A percentile compares a stretch with the other conserved stretches of the same genome.
Conservation (phyloP, 805 yeast species). For the Kuraishia hungarica region DNA sequence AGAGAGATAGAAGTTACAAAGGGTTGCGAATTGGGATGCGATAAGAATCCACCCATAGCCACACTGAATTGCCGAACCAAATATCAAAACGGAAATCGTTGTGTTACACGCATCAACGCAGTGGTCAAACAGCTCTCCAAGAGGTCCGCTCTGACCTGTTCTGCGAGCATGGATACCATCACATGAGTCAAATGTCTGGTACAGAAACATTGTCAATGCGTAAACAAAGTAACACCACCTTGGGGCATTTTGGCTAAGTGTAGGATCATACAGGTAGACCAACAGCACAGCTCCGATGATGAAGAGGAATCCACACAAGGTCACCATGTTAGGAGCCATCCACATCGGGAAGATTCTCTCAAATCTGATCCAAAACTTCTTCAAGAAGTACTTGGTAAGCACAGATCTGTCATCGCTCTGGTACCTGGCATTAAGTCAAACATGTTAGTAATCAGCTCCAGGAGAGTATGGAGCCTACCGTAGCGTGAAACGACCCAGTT, state of each 20-base stretch:
- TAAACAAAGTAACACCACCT: slow-evolving; percentile 69
- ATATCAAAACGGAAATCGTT: slow-evolving; percentile 65
- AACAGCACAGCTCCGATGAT: slow-evolving; percentile 54
- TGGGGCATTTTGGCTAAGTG: slow-evolving; percentile 50
- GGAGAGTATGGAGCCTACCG: neutral
- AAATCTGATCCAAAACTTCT: slow-evolving; percentile 74
- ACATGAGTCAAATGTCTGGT: slow-evolving; percentile 94
- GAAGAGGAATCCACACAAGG: slow-evolving; percentile 70
- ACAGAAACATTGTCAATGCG: slow-evolving; percentile 78
- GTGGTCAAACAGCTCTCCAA: slow-evolving; percentile 93
- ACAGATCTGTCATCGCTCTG: slow-evolving; percentile 77
- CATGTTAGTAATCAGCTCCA: neutral
- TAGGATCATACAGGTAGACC: slow-evolving; percentile 69
- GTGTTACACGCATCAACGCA: slow-evolving; percentile 65
- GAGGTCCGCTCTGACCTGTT: slow-evolving; percentile 90
- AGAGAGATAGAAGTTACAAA: slow-evolving; percentile 76
- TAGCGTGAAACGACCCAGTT: neutral
- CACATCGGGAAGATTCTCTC: slow-evolving; percentile 69
- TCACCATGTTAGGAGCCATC: slow-evolving; percentile 92
- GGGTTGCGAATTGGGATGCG: slow-evolving; percentile 61
- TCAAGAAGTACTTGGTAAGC: slow-evolving; percentile 63
- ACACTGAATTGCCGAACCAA: slow-evolving; percentile 67
- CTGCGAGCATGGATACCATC: slow-evolving; percentile 94
- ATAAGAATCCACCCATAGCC: slow-evolving; percentile 60
- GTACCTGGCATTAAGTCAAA: slow-evolving; percentile 24